These are phyloP conservation scores for Dichomitus squalens DNA, from an alignment of 1,284 basidiomycete genomes.

Conservation along the genomic window DNA sequence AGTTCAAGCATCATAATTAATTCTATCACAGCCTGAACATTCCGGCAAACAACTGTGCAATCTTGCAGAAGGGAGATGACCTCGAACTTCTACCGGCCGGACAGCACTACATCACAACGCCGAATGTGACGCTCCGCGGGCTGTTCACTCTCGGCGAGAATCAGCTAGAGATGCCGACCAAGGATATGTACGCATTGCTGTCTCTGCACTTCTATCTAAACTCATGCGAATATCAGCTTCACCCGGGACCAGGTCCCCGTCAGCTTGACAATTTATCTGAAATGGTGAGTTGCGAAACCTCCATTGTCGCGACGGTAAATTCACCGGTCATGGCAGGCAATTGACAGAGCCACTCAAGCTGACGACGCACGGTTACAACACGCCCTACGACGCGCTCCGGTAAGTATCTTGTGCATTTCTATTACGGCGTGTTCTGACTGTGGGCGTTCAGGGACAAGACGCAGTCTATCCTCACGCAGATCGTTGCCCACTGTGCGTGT, in stretches of 20 bases:
- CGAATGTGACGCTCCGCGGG: slow-evolving; percentile 76
- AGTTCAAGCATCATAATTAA: neutral
- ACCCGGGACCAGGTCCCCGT: slow-evolving; percentile 85
- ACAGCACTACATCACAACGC: slow-evolving; percentile 80
- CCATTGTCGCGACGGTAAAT: neutral
- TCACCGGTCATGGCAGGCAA: slow-evolving; percentile 42
- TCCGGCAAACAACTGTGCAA: slow-evolving; percentile 82
- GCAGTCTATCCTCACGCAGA: slow-evolving; percentile 81
- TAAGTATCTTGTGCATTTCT: neutral
- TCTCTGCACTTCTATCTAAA: slow-evolving; percentile 1
- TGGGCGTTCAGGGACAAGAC: slow-evolving; percentile 61
- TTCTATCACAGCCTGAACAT: slow-evolving; percentile 62
- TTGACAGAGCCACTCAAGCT: slow-evolving; percentile 76
- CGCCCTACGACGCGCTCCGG: slow-evolving; percentile 77
- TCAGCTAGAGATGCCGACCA: slow-evolving; percentile 82
- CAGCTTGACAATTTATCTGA: slow-evolving; percentile 78
- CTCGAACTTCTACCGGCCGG: slow-evolving; percentile 75
- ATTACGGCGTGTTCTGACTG: slow-evolving; percentile 4
- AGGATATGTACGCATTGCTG: slow-evolving; percentile 64
- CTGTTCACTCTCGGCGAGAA: slow-evolving; percentile 79
- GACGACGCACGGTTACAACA: slow-evolving; percentile 78
- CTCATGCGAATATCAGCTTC: slow-evolving; percentile 46
- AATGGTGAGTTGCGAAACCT: slow-evolving; percentile 49
- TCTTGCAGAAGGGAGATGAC: slow-evolving; percentile 79
- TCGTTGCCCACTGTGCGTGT: slow-evolving; percentile 68